Conservation (phyloP, 139 green algal species). For the Coelastrella sp. region DNA sequence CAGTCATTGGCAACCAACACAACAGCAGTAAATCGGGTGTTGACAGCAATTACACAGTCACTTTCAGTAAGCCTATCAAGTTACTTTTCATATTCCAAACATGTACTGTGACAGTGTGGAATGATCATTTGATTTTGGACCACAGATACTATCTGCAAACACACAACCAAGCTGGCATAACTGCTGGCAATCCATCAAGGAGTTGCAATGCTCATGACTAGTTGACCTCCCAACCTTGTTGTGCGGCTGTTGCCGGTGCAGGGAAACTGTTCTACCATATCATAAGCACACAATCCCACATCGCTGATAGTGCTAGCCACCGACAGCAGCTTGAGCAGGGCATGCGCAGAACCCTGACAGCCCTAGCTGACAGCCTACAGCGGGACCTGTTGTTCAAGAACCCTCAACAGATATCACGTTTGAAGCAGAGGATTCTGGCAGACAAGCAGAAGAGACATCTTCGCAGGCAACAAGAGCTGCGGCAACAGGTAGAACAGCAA, state of each 20-base stretch:
- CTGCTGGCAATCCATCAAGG: background rate
- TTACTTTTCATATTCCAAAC: too few relatives aligned
- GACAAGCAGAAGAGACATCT: background rate
- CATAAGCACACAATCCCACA: slow-evolving; percentile 16
- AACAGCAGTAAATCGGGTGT: background rate
- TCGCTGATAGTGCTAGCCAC: too few relatives aligned
- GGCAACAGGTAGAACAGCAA: background rate
- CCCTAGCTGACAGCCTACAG: background rate
- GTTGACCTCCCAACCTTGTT: background rate
- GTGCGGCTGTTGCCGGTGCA: background rate
- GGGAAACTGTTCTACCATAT: slow-evolving; percentile 34
- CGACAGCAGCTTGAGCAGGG: background rate
- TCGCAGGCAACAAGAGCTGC: background rate
- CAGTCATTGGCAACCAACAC: background rate
- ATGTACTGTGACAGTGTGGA: too few relatives aligned
- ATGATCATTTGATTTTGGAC: too few relatives aligned
- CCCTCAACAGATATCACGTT: background rate
- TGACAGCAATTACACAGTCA: background rate
- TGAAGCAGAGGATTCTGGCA: background rate
- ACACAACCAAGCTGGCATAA: background rate
- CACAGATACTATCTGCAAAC: too few relatives aligned
- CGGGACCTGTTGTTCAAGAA: background rate
- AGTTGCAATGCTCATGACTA: background rate
- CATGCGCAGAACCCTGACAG: background rate
- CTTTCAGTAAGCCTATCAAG: background rate